Conservation (phyloP, 257 asterid species). For the Salvia hispanica region DNA sequence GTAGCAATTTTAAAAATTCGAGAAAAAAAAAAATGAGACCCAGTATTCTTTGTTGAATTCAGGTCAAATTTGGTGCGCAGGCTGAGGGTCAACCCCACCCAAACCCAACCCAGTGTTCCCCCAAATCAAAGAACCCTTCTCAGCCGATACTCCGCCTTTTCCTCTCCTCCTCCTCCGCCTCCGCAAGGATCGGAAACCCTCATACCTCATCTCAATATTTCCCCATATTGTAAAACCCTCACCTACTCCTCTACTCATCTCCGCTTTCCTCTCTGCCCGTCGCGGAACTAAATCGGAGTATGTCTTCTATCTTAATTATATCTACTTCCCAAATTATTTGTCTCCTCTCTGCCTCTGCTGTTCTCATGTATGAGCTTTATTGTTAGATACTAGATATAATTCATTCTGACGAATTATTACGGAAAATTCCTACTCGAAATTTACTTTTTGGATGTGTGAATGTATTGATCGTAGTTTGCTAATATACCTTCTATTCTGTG, state of each 20-base stretch:
- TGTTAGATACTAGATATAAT: neutral
- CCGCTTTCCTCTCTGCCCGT: neutral
- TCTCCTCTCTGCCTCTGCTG: no score
- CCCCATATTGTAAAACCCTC: neutral
- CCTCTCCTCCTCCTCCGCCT: neutral
- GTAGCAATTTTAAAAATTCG: no score
- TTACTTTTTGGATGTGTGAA: neutral
- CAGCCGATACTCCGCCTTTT: neutral
- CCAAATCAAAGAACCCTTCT: constrained; percentile 13
- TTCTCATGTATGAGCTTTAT: neutral
- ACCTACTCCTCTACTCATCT: neutral
- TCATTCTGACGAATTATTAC: neutral
- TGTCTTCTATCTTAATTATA: neutral
- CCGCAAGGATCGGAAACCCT: neutral
- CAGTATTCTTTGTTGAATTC: no score
- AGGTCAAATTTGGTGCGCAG: no score
- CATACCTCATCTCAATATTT: neutral
- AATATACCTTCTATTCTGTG: constrained; percentile 1
- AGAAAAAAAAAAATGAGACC: no score
- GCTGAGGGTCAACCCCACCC: neutral
- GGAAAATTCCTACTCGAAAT: neutral
- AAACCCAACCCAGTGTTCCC: neutral
- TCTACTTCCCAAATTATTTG: neutral
- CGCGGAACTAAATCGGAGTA: neutral
- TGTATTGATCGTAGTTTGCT: neutral